Evolutionary conservation across 805 yeast species (phyloP), one percentile per base, ranked within the genome.

Genomic region (Candida nanaspora): DNA sequence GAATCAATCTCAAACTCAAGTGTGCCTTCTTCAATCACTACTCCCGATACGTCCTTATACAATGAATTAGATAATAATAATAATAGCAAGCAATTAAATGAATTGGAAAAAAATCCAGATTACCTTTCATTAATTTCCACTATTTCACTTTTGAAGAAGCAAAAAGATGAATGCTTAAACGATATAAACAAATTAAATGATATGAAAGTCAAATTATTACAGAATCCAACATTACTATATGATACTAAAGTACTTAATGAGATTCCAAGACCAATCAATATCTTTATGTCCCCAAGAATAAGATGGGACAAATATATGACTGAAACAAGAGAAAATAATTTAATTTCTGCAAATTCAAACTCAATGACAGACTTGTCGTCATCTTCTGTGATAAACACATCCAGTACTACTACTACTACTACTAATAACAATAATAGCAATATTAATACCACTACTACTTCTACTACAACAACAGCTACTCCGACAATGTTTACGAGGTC

Each of bases 91-190:
- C 32, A 29, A 6, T 21, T 21, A 20, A 30, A 20, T 14, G 31
- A 41, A 27, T 38, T 48, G 19, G 47, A 44, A 29, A 33, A 42
- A 14, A 41, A 46, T 38, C 46, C 43, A 5, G 46, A 45, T 19
- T 48, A 45, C 23, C 40, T 45, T 6, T 36, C 52, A n/a, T 38
- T 48, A 6, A 41, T 48, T 22, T 45, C 52, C 11, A 42, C 46
- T 3, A 26, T 45, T 19, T 28, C 46, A 6, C 8, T 47, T 31
- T 44, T 48, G 14, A 42, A 45, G 33, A 21, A 39, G 9, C 52
- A 48, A 40, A 19, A 43, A 25, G 35, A 33, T 16, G 37, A 29
- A 32, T 40, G 42, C 13, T 28, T 30, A 16, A 38, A 28, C 13
- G 49, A 48, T 36, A 45, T 48, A 14, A 18, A 30, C 14, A 38